Percentiles rank a stretch among this genome's conserved stretches.
These are phyloP conservation scores for Aspergillus alliaceus DNA, from an alignment of 2,329 filamentous ascomycete species.

Conservation along the genomic window DNA sequence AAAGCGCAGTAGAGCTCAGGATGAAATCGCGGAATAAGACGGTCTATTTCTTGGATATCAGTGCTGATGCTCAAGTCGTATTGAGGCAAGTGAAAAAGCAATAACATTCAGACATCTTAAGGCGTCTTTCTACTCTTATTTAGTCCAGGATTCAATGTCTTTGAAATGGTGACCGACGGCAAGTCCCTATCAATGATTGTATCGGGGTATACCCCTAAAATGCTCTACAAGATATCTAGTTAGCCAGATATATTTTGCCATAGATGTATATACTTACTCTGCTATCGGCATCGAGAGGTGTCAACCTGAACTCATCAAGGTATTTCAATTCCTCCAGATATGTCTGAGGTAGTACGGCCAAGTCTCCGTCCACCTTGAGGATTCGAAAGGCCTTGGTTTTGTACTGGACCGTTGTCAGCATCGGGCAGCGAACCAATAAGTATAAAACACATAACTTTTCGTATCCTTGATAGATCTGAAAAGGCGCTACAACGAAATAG, in stretches of 20 bases:
- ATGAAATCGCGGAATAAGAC: slow-evolving; percentile 24
- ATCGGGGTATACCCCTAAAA: slow-evolving; percentile 29
- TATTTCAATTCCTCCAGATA: slow-evolving; percentile 27
- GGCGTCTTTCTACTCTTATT: slow-evolving; percentile 9
- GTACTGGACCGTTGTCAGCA: slow-evolving; percentile 19
- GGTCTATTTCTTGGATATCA: slow-evolving; percentile 14
- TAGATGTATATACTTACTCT: slow-evolving; percentile 15
- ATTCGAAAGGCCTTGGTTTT: slow-evolving; percentile 27
- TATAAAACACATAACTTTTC: slow-evolving; percentile 15
- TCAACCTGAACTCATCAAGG: slow-evolving; percentile 12
- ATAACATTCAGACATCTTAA: background rate
- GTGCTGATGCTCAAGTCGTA: background rate
- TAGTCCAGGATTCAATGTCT: slow-evolving; percentile 25
- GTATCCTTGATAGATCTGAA: slow-evolving; percentile 28
- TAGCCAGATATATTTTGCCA: background rate
- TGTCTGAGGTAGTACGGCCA: slow-evolving; percentile 27
- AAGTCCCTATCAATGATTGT: slow-evolving; percentile 26
- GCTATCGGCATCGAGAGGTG: slow-evolving; percentile 31
- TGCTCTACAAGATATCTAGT: slow-evolving; percentile 19
- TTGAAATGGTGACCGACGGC: slow-evolving; percentile 23
- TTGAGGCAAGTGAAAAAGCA: background rate
- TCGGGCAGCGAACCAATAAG: background rate
- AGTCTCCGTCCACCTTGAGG: slow-evolving; percentile 29
- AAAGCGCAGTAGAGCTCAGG: slow-evolving; percentile 29
- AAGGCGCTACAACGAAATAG: slow-evolving; percentile 22